Evolutionary conservation across 2,329 filamentous ascomycete genomes (phyloP), one percentile per base, ranked within the genome.

Genomic region (Hypoxylon sp.): DNA sequence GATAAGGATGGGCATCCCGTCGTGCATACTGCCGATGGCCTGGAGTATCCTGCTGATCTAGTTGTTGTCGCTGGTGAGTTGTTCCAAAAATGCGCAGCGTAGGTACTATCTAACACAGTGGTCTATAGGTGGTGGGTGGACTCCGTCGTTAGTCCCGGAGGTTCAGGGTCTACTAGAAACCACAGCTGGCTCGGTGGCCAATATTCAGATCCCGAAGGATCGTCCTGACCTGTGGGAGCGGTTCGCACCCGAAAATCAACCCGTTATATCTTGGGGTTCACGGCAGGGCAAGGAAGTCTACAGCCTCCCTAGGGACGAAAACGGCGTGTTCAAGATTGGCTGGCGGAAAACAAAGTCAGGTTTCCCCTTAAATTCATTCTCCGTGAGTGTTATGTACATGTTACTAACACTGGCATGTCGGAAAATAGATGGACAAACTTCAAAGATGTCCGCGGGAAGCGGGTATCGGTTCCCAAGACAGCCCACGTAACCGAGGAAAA

Each of bases 261-360:
- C 83, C 0, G 78, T 80, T 0, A 83, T 81, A 76, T 74, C 73
- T 42, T 82, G 77, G 73, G 78, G 78, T 5, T 75, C 78, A 14
- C 70, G 73, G 14, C 71, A 76, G 6, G 81, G 80, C 0, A 82
- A 71, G 42, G 74, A 81, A 1, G 73, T 85, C 0, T 84, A 85
- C 65, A 83, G 83, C 14, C 84, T 86, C 46, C 78, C 84, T 0
- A 70, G 78, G 0, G 78, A 80, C 20, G 74, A 79, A 7, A 66
- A 80, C 2, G 80, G 83, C 0, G 69, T 78, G n/a, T 68, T 85
- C 52, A 84, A 85, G 68, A 78, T 84, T 61, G 84, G 81, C 1
- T 87, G 81, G 61, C 78, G 84, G 0, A 82, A 81, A 1, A 83
- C 78, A 0, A 87, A 86, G 71, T 84, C 78, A 68, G 83, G 80